Evolutionary conservation across 176 grass and related monocot species (phyloP).

Genomic region (sorghum (Sorghum bicolor)): Sorghum_bicolor_NCBIv3 NC_012873.2:61243001-61243500

Average conservation of each 20-base stretch:
- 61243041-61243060: not conserved
- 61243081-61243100: not conserved
- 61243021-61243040: not conserved
- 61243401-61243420: not conserved
- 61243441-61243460: constrained; percentile 15
- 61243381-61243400: constrained; percentile 37
- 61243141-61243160: too few relatives aligned
- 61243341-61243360: not conserved
- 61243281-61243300: constrained; percentile 3
- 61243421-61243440: constrained; percentile 28
- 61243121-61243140: too few relatives aligned
- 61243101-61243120: too few relatives aligned
- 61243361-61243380: constrained; percentile 28
- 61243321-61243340: not conserved
- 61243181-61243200: not conserved
- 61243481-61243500: not conserved
- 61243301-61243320: constrained; percentile 34
- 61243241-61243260: not conserved
- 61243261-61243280: not conserved
- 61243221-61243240: not conserved
- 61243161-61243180: not conserved
- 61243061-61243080: not conserved
- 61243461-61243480: constrained; percentile 1
- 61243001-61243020: not conserved
- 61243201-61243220: not conserved